A percentile compares a stretch with the other conserved stretches of the same genome.
phyloP scores from a whole-genome alignment of 257 asterid species.

The Nemophila menziesii region DNA sequence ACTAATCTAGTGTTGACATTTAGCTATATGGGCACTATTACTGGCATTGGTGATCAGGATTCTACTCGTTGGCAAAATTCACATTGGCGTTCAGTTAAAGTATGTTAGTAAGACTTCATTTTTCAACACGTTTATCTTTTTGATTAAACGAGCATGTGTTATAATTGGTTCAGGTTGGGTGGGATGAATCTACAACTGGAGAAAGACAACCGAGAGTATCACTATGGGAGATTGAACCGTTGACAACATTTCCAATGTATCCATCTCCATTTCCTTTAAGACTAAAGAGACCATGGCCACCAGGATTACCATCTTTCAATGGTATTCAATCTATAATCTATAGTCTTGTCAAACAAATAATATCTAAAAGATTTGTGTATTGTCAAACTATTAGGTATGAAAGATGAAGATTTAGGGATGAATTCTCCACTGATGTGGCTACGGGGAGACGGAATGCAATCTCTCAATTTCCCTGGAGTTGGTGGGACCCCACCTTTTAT shows the following conservation, averaged over 20 bases:
- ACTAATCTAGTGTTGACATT: conserved; percentile 10
- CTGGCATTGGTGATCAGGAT: conserved; percentile 69
- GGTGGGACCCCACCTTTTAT: conserved; percentile 52
- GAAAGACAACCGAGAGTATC: conserved; percentile 81
- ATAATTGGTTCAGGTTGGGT: conserved; percentile 44
- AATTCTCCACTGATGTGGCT: conserved; percentile 49
- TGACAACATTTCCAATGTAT: conserved; percentile 71
- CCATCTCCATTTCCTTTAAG: conserved; percentile 55
- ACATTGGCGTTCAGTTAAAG: conserved; percentile 92
- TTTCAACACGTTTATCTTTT: background rate
- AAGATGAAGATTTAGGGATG: conserved; percentile 41
- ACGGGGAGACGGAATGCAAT: conserved; percentile 53
- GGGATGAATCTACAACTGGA: conserved; percentile 88
- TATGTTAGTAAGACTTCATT: conserved; percentile 8
- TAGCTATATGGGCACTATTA: conserved; percentile 86
- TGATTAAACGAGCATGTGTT: background rate
- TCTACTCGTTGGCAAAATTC: conserved; percentile 61
- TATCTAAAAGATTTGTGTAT: background rate
- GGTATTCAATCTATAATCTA: conserved; percentile 17
- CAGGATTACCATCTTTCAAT: conserved; percentile 48
- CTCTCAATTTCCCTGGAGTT: conserved; percentile 50
- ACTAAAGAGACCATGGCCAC: conserved; percentile 77
- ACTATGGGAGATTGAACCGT: conserved; percentile 80
- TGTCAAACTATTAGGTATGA: conserved; percentile 30
- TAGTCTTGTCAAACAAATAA: background rate